A percentile compares a stretch with the other conserved stretches of the same genome.
These are phyloP conservation scores for Inga oerstediana DNA, from an alignment of 306 rosid species.

Conservation along the genomic window DNA sequence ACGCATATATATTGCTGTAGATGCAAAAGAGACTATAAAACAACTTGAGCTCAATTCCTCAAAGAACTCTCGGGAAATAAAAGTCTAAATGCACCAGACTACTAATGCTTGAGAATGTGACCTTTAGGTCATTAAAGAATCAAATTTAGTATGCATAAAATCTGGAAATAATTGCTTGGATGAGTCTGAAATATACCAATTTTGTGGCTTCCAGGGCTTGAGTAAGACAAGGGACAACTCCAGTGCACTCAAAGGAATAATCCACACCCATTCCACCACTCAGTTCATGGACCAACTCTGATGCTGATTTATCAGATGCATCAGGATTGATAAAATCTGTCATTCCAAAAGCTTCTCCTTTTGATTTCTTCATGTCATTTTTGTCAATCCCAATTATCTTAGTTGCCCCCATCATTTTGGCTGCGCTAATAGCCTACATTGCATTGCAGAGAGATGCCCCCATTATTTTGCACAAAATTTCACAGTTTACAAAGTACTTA, in stretches of 20 bases:
- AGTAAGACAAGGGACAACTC: constrained; percentile 38
- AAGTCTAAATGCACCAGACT: neutral
- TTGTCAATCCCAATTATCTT: no score
- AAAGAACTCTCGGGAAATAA: neutral
- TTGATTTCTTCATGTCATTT: constrained; percentile 24
- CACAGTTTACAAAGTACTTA: no score
- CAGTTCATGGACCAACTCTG: constrained; percentile 41
- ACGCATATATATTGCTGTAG: neutral
- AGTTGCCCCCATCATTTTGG: constrained; percentile 21
- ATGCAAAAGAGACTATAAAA: neutral
- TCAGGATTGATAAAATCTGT: constrained; percentile 50
- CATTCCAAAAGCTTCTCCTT: constrained; percentile 54
- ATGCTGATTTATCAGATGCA: constrained; percentile 35
- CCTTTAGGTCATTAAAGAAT: neutral
- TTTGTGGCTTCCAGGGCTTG: constrained; percentile 57
- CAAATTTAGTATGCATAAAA: neutral
- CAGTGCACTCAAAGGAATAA: constrained; percentile 60
- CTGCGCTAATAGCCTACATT: constrained; percentile 46
- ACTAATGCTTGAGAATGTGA: neutral
- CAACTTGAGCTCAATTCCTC: neutral
- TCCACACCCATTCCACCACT: constrained; percentile 64
- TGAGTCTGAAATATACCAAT: constrained; percentile 29
- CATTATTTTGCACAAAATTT: no score
- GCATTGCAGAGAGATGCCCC: constrained; percentile 1
- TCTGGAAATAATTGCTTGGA: neutral